Percentiles rank a stretch among this genome's conserved stretches.
phyloP scores from a whole-genome alignment of 2,329 filamentous ascomycete species.

The Ophiostoma novo-ulmi region DNA sequence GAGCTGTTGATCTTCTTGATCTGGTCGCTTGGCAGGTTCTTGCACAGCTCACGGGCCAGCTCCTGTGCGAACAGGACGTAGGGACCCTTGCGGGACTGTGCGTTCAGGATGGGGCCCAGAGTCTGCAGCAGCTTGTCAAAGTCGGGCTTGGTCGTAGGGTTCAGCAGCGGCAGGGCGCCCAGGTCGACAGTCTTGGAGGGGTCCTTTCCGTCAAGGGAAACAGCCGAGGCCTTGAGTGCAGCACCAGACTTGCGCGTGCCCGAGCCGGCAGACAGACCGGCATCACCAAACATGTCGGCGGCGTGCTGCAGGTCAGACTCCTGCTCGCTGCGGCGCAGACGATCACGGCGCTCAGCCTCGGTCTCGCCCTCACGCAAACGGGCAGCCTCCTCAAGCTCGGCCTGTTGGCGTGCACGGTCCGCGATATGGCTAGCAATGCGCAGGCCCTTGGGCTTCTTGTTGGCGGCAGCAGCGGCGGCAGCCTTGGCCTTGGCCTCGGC shows the following conservation, averaged over 20 bases:
- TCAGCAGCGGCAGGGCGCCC: constrained; percentile 74
- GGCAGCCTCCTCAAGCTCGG: constrained; percentile 51
- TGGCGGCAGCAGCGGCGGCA: constrained; percentile 78
- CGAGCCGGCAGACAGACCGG: constrained; percentile 58
- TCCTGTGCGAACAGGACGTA: constrained; percentile 88
- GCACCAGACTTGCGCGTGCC: constrained; percentile 64
- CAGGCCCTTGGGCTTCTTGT: constrained; percentile 83
- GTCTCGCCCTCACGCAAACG: constrained; percentile 68
- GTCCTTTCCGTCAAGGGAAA: constrained; percentile 66
- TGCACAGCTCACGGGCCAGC: constrained; percentile 78
- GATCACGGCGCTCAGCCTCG: constrained; percentile 65
- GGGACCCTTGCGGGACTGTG: constrained; percentile 79
- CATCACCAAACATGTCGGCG: constrained; percentile 80
- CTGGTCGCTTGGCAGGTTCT: constrained; percentile 84
- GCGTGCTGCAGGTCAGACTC: constrained; percentile 85
- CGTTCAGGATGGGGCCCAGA: constrained; percentile 69
- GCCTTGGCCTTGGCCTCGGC: constrained; percentile 83
- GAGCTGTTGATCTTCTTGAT: constrained; percentile 92
- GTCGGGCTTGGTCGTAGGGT: constrained; percentile 78
- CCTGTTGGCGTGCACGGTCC: constrained; percentile 49
- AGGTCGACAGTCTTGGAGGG: constrained; percentile 78
- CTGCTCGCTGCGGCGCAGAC: constrained; percentile 74
- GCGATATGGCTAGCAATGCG: constrained; percentile 76
- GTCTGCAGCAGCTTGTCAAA: constrained; percentile 75
- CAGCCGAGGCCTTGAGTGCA: constrained; percentile 50